Percentiles rank a stretch among this genome's conserved stretches.
phyloP scores from a whole-genome alignment of 116 monocot species.

The Phalaenopsis hybrid region DNA sequence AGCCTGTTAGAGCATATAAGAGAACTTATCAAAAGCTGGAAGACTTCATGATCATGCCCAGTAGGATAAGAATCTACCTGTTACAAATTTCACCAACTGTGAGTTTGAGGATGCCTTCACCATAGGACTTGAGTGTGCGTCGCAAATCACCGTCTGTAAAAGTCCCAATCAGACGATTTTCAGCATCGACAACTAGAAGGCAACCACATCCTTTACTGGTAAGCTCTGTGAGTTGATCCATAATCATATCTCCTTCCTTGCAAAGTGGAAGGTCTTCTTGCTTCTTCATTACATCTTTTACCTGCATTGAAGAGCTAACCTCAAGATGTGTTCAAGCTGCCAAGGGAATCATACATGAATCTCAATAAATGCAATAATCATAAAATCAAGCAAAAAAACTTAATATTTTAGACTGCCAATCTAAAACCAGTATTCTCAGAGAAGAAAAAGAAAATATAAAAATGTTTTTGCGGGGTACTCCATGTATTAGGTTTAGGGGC shows the following conservation, averaged over 20 bases:
- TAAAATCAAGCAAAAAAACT: background rate
- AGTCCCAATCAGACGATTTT: constrained; percentile 61
- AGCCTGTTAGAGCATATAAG: too few species aligned
- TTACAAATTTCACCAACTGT: too few species aligned
- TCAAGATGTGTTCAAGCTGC: background rate
- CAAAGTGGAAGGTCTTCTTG: constrained; percentile 57
- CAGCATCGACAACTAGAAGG: constrained; percentile 57
- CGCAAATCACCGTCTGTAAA: constrained; percentile 80
- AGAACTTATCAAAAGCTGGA: too few species aligned
- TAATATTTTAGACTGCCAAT: background rate
- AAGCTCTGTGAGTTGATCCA: constrained; percentile 70
- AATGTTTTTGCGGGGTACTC: too few species aligned
- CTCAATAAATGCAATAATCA: background rate
- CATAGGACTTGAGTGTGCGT: constrained; percentile 55
- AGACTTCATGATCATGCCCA: background rate
- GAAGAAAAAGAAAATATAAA: too few species aligned
- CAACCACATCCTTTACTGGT: constrained; percentile 84
- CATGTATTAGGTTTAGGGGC: background rate
- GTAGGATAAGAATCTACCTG: too few species aligned
- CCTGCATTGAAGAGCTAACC: constrained; percentile 18
- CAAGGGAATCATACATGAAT: background rate
- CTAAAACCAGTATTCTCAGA: background rate
- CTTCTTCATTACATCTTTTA: constrained; percentile 84
- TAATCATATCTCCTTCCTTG: constrained; percentile 76
- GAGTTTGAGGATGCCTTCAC: constrained; percentile 57